Evolutionary conservation across 2,329 filamentous ascomycete genomes (phyloP).

Genomic region (Stagonosporopsis tanaceti): DNA sequence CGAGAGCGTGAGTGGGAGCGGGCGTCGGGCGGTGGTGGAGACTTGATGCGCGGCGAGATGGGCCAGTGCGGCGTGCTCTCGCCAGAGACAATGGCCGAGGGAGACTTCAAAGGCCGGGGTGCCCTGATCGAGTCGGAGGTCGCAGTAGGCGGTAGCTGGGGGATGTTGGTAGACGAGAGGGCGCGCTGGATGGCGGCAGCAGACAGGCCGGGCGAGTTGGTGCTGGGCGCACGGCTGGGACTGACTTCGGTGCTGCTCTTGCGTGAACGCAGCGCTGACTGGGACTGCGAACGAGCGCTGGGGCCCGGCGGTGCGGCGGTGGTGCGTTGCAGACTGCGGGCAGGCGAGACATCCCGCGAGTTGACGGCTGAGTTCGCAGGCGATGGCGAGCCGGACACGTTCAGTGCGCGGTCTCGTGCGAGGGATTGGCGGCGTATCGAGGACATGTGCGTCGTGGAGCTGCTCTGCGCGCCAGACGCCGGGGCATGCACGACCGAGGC

Average conservation of each 20-base stretch:
- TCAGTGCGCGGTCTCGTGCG: conserved; percentile 38
- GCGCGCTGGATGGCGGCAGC: conserved; percentile 71
- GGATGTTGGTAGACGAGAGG: conserved; percentile 72
- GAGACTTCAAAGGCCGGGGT: conserved; percentile 69
- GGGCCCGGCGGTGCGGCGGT: conserved; percentile 29
- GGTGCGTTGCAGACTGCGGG: conserved; percentile 43
- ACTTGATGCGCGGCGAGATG: conserved; percentile 77
- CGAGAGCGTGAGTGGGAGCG: conserved; percentile 50
- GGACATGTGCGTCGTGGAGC: conserved; percentile 20
- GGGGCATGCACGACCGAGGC: conserved; percentile 21
- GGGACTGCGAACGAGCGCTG: conserved; percentile 27
- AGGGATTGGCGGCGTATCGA: conserved; percentile 35
- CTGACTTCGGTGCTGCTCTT: conserved; percentile 57
- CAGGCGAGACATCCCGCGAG: conserved; percentile 58
- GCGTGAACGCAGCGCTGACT: conserved; percentile 49
- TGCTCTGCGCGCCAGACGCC: conserved; percentile 17
- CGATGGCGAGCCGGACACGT: conserved; percentile 48
- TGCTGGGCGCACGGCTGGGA: conserved; percentile 49
- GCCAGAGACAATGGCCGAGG: conserved; percentile 57
- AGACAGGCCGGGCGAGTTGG: conserved; percentile 61
- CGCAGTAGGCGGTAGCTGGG: conserved; percentile 67
- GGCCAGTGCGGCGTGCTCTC: conserved; percentile 73
- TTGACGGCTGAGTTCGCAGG: conserved; percentile 54
- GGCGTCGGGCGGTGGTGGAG: conserved; percentile 69
- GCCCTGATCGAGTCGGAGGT: conserved; percentile 69